These are phyloP conservation scores for Hansenula anomala DNA, from an alignment of 1,139 yeast genomes.

Conservation along the genomic window DNA sequence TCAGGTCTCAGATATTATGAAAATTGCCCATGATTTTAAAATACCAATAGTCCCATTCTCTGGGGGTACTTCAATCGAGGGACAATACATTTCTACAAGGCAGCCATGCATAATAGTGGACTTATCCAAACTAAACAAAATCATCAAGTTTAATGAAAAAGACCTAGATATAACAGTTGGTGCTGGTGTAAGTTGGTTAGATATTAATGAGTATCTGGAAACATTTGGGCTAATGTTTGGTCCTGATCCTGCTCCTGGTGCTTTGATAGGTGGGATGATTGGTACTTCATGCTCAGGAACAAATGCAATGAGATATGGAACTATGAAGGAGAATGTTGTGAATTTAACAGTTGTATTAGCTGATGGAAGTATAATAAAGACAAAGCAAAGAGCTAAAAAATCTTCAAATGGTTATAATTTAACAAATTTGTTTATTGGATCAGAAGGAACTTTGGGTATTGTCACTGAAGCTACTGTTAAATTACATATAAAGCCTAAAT, in stretches of 20 bases:
- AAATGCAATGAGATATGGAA: constrained; percentile 64
- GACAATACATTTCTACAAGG: constrained; percentile 72
- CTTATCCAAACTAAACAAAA: constrained; percentile 46
- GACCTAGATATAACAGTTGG: constrained; percentile 67
- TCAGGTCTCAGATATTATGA: constrained; percentile 57
- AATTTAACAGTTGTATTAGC: constrained; percentile 59
- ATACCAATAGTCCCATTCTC: constrained; percentile 75
- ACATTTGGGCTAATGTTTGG: constrained; percentile 40
- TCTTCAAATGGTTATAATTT: constrained; percentile 67
- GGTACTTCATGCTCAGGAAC: constrained; percentile 73
- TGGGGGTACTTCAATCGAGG: constrained; percentile 81
- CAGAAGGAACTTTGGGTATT: constrained; percentile 69
- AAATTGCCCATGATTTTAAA: constrained; percentile 52
- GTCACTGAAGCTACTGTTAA: constrained; percentile 67
- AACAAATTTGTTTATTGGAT: constrained; percentile 60
- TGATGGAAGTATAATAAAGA: constrained; percentile 62
- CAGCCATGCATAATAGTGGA: constrained; percentile 55
- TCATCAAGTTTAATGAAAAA: constrained; percentile 44
- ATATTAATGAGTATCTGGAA: constrained; percentile 41
- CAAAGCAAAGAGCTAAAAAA: constrained; percentile 59
- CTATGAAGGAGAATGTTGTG: constrained; percentile 63
- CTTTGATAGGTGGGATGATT: constrained; percentile 63
- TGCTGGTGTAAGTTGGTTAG: constrained; percentile 69
- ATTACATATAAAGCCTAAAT: constrained; percentile 49
- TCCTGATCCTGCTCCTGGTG: constrained; percentile 78